Percentiles rank a stretch among this genome's conserved stretches.
phyloP scores from a whole-genome alignment of 2,329 filamentous ascomycete genomes.

The Hymenoscyphus fructigenus region DNA sequence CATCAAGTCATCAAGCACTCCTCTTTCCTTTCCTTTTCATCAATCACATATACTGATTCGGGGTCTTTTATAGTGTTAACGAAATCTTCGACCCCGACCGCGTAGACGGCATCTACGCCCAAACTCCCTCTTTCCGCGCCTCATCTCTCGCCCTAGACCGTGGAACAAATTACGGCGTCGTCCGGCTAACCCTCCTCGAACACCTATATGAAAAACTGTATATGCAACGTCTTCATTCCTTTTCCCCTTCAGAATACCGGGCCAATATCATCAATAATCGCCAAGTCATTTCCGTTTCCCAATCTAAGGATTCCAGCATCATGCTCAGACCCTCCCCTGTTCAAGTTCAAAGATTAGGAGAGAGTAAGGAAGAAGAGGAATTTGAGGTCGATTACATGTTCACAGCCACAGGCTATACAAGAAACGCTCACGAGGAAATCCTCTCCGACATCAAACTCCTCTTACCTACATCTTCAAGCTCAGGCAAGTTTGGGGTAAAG shows the following conservation, averaged over 20 bases:
- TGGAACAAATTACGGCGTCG: constrained; percentile 91
- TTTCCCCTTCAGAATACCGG: constrained; percentile 73
- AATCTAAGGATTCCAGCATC: constrained; percentile 18
- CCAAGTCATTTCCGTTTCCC: constrained; percentile 18
- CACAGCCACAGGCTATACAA: constrained; percentile 81
- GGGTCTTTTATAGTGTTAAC: constrained; percentile 65
- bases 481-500: constrained; percentile 60
- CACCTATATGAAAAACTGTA: constrained; percentile 86
- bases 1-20: too few species aligned
- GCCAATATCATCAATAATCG: constrained; percentile 74
- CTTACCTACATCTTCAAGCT: constrained; percentile 49
- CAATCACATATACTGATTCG: too few species aligned
- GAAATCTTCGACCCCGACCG: constrained; percentile 92
- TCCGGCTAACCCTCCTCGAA: constrained; percentile 84
- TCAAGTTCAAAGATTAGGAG: constrained; percentile 39
- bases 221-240: constrained; percentile 70
- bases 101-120: constrained; percentile 73
- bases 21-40: too few species aligned
- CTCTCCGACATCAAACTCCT: constrained; percentile 46
- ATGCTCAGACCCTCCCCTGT: constrained; percentile 34
- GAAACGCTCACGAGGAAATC: constrained; percentile 76
- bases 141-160: constrained; percentile 66
- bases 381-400: constrained; percentile 77
- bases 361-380: constrained; percentile 24
- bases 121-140: constrained; percentile 59